Evolutionary conservation across 371 early-diverging fungal species (phyloP).

Genomic region (Zopfochytrium polystomum): DNA sequence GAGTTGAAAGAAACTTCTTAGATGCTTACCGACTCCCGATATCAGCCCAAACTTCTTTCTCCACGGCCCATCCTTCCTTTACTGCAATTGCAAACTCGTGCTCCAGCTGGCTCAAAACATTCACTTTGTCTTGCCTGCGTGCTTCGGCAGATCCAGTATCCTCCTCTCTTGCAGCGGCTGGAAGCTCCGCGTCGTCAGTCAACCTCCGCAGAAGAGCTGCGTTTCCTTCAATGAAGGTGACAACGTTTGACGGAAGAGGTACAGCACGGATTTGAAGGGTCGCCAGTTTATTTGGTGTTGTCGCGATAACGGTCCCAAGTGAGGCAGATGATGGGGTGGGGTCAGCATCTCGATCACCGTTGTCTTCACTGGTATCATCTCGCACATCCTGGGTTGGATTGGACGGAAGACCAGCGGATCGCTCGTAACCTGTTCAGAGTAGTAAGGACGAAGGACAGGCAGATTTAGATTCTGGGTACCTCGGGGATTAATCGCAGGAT

Average conservation of each 20-base stretch:
- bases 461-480: neutral
- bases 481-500: slow-evolving; percentile 38
- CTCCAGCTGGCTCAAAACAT: slow-evolving; percentile 19
- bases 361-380: slow-evolving; percentile 28
- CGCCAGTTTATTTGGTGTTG: slow-evolving; percentile 67
- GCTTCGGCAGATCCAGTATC: neutral
- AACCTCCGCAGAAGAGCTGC: slow-evolving; percentile 59
- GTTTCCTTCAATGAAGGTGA: slow-evolving; percentile 53
- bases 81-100: slow-evolving; percentile 23
- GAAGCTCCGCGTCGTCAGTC: slow-evolving; percentile 41
- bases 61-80: slow-evolving; percentile 28
- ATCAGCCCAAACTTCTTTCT: slow-evolving; percentile 29
- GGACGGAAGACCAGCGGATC: too few species aligned
- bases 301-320: slow-evolving; percentile 65
- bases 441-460: too few species aligned
- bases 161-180: neutral
- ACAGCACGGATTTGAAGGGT: slow-evolving; percentile 72
- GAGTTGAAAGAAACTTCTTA: too few species aligned
- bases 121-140: neutral
- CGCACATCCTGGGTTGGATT: too few species aligned
- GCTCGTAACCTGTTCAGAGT: too few species aligned
- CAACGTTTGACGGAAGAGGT: slow-evolving; percentile 73
- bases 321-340: slow-evolving; percentile 36
- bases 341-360: slow-evolving; percentile 17
- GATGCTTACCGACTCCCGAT: too few species aligned